Percentiles rank a stretch among this genome's conserved stretches.
These are phyloP conservation scores for Plasmopara muralis DNA, from an alignment of 352 stramenopile genomes.

Conservation along the genomic window DNA sequence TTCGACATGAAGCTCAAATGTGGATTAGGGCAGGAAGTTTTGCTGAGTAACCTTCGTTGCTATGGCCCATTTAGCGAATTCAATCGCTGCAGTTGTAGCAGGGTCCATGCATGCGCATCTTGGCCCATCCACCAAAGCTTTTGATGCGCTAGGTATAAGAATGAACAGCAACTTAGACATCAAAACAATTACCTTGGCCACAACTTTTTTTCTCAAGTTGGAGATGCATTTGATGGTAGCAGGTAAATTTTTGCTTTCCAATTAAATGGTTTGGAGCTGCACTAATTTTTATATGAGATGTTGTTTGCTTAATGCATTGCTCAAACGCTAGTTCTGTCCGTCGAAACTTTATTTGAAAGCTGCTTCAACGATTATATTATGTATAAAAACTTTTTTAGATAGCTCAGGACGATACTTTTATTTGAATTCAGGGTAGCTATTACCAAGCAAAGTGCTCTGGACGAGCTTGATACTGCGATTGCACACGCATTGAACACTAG, in stretches of 20 bases:
- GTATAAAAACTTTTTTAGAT: too few relatives aligned
- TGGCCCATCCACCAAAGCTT: constrained; percentile 47
- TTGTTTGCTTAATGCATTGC: constrained; percentile 25
- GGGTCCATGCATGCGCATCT: constrained; percentile 26
- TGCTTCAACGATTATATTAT: too few relatives aligned
- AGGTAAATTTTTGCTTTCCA: constrained; percentile 8
- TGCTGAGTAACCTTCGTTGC: constrained; percentile 10
- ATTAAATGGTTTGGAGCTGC: constrained; percentile 7
- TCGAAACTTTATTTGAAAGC: constrained; percentile 18
- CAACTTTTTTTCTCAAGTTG: constrained; percentile 17
- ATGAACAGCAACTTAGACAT: not conserved
- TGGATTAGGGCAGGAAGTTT: constrained; percentile 13
- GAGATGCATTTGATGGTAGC: constrained; percentile 21
- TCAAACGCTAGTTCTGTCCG: constrained; percentile 18
- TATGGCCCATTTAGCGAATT: constrained; percentile 32
- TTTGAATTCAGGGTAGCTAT: constrained; percentile 23
- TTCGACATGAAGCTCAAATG: too few relatives aligned
- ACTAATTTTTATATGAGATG: constrained; percentile 13
- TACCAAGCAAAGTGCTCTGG: constrained; percentile 29
- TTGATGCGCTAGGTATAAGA: constrained; percentile 34
- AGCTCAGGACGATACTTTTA: constrained; percentile 4
- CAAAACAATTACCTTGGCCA: constrained; percentile 25
- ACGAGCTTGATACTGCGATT: constrained; percentile 10
- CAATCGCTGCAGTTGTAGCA: constrained; percentile 2
- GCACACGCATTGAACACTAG: constrained; percentile 11